Evolutionary conservation across 306 rosid species (phyloP).

Genomic region (Vigna trinervia): DNA sequence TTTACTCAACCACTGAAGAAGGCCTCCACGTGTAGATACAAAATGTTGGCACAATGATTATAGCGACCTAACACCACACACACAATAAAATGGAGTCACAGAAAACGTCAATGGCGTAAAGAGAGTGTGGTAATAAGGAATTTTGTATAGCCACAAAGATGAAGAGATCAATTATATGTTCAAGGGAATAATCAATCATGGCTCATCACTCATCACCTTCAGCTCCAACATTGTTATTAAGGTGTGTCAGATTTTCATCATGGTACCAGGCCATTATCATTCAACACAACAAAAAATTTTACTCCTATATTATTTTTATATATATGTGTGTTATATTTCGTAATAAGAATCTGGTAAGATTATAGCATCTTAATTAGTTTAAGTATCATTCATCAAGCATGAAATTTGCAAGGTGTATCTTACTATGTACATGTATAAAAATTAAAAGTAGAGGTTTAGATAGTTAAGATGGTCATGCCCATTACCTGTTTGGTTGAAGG

Average conservation of each 20-base stretch:
- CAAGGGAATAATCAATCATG: constrained; percentile 46
- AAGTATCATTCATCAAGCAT: constrained; percentile 5
- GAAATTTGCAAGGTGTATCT: background rate
- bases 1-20: constrained; percentile 21
- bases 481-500: constrained; percentile 16
- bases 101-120: constrained; percentile 26
- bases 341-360: background rate
- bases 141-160: background rate
- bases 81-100: constrained; percentile 1
- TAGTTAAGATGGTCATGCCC: background rate
- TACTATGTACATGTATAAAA: background rate
- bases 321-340: background rate
- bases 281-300: background rate
- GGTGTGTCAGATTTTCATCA: constrained; percentile 45
- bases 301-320: no score
- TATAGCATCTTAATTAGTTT: background rate
- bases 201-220: constrained; percentile 19
- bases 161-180: constrained; percentile 13
- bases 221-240: constrained; percentile 36
- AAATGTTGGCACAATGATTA: constrained; percentile 25
- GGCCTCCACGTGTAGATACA: constrained; percentile 22
- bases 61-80: constrained; percentile 32
- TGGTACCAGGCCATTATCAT: constrained; percentile 36
- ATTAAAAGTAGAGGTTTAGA: constrained; percentile 3
- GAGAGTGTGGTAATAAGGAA: background rate